Evolutionary conservation across 768 basidiomycete species (phyloP).

Genomic region (Tulasnella sp.): DNA sequence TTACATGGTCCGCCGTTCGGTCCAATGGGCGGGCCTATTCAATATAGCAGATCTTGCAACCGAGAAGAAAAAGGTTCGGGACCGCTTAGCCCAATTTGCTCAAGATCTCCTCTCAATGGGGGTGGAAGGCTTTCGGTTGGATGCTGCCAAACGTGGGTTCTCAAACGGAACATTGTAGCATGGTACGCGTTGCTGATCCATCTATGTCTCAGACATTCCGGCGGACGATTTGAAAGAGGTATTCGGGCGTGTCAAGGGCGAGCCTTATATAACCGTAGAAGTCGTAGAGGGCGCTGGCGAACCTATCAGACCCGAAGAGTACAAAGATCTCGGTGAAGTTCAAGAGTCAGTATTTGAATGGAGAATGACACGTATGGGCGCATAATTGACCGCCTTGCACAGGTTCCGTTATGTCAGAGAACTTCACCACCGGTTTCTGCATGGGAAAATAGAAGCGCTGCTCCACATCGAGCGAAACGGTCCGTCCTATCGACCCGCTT

Average conservation of each 20-base stretch:
- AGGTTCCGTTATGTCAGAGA: conserved; percentile 52
- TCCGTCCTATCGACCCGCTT: conserved; percentile 18
- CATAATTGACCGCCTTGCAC: too few relatives aligned
- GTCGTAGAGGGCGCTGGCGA: conserved; percentile 39
- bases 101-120: conserved; percentile 54
- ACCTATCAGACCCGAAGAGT: conserved; percentile 45
- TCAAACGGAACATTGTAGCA: too few relatives aligned
- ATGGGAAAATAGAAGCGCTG: conserved; percentile 41
- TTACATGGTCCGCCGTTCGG: conserved; percentile 15
- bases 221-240: conserved; percentile 43
- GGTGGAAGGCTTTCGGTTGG: conserved; percentile 23
- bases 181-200: too few relatives aligned
- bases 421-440: conserved; percentile 41
- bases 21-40: conserved; percentile 18
- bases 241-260: conserved; percentile 30
- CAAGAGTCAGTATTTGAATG: conserved; percentile 50
- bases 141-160: conserved; percentile 14
- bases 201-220: conserved; percentile 39
- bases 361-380: too few relatives aligned
- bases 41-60: conserved; percentile 37
- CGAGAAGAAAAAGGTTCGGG: conserved; percentile 48
- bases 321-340: conserved; percentile 37
- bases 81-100: conserved; percentile 41
- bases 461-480: conserved; percentile 41
- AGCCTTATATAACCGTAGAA: neutral